phyloP scores from a whole-genome alignment of 1,139 yeast genomes.

The Blastobotrys indianensis region DNA sequence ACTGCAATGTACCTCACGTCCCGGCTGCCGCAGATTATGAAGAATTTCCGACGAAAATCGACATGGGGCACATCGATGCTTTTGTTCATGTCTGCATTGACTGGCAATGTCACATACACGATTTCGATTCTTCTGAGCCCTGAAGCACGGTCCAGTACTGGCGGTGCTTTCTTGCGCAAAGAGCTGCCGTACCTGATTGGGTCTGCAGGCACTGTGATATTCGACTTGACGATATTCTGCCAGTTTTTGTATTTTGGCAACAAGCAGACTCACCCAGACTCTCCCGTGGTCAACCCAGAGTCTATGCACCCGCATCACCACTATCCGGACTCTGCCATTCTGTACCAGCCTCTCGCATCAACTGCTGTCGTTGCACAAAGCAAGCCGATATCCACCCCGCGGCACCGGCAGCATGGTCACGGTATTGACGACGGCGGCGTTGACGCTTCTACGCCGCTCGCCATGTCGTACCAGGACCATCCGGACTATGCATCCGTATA shows the following conservation, averaged over 20 bases:
- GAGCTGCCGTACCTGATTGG: constrained; percentile 78
- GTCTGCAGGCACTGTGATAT: constrained; percentile 76
- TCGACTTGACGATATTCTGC: constrained; percentile 69
- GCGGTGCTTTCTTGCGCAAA: constrained; percentile 48
- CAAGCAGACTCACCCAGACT: constrained; percentile 12
- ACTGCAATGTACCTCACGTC: constrained; percentile 71
- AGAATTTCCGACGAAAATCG: constrained; percentile 68
- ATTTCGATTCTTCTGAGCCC: constrained; percentile 53
- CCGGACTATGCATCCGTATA: too few relatives aligned
- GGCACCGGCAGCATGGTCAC: constrained; percentile 39
- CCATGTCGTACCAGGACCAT: constrained; percentile 3
- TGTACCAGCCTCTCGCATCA: not conserved
- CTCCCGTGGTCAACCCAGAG: not conserved
- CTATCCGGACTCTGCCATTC: not conserved
- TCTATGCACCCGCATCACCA: not conserved
- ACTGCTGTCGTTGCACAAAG: not conserved
- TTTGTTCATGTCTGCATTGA: constrained; percentile 68
- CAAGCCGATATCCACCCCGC: not conserved
- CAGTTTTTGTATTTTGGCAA: constrained; percentile 43
- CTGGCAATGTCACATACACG: constrained; percentile 79
- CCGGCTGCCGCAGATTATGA: constrained; percentile 76
- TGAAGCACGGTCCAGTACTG: constrained; percentile 36
- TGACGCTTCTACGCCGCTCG: constrained; percentile 2
- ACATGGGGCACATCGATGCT: constrained; percentile 81
- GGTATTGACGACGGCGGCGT: not conserved